These are phyloP conservation scores for Metarhizium sp. DNA, from an alignment of 2,329 filamentous ascomycete genomes.

Conservation along the genomic window DNA sequence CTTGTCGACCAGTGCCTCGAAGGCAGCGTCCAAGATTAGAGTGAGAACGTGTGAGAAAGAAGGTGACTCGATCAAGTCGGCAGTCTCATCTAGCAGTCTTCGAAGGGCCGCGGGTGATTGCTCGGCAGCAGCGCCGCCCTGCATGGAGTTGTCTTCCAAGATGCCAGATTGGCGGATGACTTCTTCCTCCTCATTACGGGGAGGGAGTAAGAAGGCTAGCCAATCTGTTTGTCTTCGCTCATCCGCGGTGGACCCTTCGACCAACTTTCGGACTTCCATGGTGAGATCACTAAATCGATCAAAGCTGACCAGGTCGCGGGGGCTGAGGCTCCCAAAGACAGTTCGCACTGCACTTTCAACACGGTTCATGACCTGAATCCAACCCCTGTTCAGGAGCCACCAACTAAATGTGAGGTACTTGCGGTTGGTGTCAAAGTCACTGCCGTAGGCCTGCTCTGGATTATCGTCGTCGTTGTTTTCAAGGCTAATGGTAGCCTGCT, in stretches of 20 bases:
- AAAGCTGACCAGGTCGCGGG: conserved; percentile 78
- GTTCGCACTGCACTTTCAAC: conserved; percentile 82
- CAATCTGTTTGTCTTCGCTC: conserved; percentile 48
- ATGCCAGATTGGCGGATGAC: conserved; percentile 84
- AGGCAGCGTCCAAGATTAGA: conserved; percentile 77
- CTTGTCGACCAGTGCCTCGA: conserved; percentile 72
- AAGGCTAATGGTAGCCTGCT: conserved; percentile 71
- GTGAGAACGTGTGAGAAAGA: conserved; percentile 81
- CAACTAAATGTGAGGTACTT: conserved; percentile 95
- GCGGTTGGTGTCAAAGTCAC: conserved; percentile 92
- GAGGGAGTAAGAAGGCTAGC: conserved; percentile 77
- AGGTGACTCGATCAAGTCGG: conserved; percentile 90
- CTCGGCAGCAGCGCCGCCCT: conserved; percentile 24
- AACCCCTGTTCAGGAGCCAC: conserved; percentile 92
- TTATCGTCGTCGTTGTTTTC: conserved; percentile 92
- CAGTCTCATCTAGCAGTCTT: conserved; percentile 86
- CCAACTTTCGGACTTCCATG: conserved; percentile 69
- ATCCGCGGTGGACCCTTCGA: conserved; percentile 56
- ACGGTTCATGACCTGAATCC: conserved; percentile 69
- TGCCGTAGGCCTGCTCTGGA: conserved; percentile 71
- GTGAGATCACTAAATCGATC: conserved; percentile 72
- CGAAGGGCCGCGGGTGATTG: conserved; percentile 55
- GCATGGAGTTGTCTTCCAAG: conserved; percentile 36
- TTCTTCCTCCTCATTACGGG: conserved; percentile 66
- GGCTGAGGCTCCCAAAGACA: conserved; percentile 81